Conservation (phyloP, 2,329 filamentous ascomycete genomes). For the Ilyonectria destructans region DNA sequence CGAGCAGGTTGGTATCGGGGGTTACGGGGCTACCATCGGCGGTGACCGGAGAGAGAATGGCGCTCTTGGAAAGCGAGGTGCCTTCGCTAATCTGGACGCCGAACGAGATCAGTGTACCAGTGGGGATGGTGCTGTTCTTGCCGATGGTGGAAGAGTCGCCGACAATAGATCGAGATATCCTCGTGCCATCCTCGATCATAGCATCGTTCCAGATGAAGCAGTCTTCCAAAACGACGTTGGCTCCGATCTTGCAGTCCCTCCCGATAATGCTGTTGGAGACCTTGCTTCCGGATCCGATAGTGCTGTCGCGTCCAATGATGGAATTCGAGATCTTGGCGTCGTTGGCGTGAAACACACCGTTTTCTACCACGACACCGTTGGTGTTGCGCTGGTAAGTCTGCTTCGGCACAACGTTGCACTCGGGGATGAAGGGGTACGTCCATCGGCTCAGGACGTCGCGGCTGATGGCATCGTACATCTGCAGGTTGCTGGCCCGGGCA, state of each 20-base stretch:
- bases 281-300: slow-evolving; percentile 79
- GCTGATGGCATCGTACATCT: slow-evolving; percentile 91
- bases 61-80: slow-evolving; percentile 60
- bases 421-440: slow-evolving; percentile 91
- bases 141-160: slow-evolving; percentile 82
- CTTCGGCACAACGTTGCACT: slow-evolving; percentile 85
- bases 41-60: slow-evolving; percentile 56
- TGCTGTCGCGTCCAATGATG: slow-evolving; percentile 83
- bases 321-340: slow-evolving; percentile 81
- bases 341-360: slow-evolving; percentile 81
- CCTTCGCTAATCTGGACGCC: slow-evolving; percentile 81
- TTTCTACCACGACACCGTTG: slow-evolving; percentile 83
- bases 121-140: slow-evolving; percentile 77
- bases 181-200: slow-evolving; percentile 81
- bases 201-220: slow-evolving; percentile 92
- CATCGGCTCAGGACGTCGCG: slow-evolving; percentile 89
- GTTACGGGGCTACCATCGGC: slow-evolving; percentile 56
- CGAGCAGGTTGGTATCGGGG: slow-evolving; percentile 65
- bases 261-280: slow-evolving; percentile 87
- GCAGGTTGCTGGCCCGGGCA: slow-evolving; percentile 87
- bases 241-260: slow-evolving; percentile 87
- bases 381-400: slow-evolving; percentile 83
- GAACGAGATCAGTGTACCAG: slow-evolving; percentile 86
- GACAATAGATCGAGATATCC: slow-evolving; percentile 81
- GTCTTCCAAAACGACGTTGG: slow-evolving; percentile 83